A percentile compares a stretch with the other conserved stretches of the same genome.
phyloP scores from a whole-genome alignment of 2,329 filamentous ascomycete species.

The Metarhizium rileyi region DNA sequence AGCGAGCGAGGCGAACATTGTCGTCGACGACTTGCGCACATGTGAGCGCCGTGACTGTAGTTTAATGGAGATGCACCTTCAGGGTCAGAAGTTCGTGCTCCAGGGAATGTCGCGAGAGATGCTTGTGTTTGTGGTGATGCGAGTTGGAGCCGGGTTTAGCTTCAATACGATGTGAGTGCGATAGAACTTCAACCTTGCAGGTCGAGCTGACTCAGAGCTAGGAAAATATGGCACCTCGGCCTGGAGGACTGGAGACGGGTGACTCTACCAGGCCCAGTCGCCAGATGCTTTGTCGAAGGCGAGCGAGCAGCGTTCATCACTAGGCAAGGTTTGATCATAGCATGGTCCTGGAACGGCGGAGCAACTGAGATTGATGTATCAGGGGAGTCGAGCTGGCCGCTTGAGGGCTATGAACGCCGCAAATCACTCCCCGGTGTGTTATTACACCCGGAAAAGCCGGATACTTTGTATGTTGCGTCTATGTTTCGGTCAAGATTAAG shows the following conservation, averaged over 20 bases:
- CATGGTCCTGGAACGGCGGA: slow-evolving; percentile 14
- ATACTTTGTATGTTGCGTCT: slow-evolving; percentile 1
- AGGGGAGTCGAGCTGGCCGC: background rate
- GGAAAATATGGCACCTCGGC: slow-evolving; percentile 14
- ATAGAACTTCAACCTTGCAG: background rate
- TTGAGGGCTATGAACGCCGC: background rate
- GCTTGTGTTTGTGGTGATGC: background rate
- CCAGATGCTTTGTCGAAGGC: slow-evolving; percentile 11
- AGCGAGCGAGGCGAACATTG: slow-evolving; percentile 9
- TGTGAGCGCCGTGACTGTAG: slow-evolving; percentile 12
- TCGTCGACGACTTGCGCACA: slow-evolving; percentile 16
- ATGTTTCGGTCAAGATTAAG: background rate
- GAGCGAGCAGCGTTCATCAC: slow-evolving; percentile 14
- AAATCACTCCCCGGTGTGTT: slow-evolving; percentile 1
- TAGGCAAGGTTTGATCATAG: slow-evolving; percentile 11
- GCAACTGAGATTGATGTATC: slow-evolving; percentile 11
- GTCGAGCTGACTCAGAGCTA: slow-evolving; percentile 1
- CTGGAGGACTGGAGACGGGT: slow-evolving; percentile 11
- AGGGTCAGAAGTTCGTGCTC: slow-evolving; percentile 10
- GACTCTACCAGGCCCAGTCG: slow-evolving; percentile 11
- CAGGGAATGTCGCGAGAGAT: slow-evolving; percentile 11
- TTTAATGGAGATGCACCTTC: slow-evolving; percentile 9
- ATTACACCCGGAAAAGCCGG: background rate
- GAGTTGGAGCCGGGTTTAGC: background rate
- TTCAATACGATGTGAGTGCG: slow-evolving; percentile 8